Evolutionary conservation across 2,329 filamentous ascomycete genomes (phyloP).

Genomic region (Talaromyces albobiverticillius): DNA sequence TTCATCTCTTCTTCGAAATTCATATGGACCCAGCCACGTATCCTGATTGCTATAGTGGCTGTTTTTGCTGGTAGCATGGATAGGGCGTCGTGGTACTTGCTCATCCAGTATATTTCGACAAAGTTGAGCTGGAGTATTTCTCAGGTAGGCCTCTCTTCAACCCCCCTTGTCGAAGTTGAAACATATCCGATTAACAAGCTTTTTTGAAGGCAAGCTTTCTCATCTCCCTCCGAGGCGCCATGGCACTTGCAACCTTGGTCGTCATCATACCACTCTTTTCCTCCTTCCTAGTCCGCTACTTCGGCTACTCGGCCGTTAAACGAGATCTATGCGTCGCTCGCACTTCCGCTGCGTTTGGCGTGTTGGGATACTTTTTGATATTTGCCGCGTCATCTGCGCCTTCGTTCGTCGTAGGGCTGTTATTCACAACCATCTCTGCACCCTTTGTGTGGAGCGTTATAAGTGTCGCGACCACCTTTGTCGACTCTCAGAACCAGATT

Average conservation of each 20-base stretch:
- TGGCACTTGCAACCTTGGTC: constrained; percentile 21
- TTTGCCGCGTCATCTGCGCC: constrained; percentile 18
- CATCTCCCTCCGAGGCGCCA: constrained; percentile 25
- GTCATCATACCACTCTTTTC: constrained; percentile 23
- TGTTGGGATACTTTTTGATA: constrained; percentile 21
- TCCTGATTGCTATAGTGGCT: constrained; percentile 21
- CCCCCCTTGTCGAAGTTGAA: too few species aligned
- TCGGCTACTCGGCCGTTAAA: constrained; percentile 20
- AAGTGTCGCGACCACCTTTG: constrained; percentile 26
- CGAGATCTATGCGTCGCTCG: constrained; percentile 24
- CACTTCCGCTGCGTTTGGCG: constrained; percentile 18
- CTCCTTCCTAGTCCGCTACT: constrained; percentile 16
- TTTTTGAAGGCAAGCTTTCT: constrained; percentile 30
- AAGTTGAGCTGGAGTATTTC: constrained; percentile 29
- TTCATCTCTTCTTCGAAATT: constrained; percentile 23
- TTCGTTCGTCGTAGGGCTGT: constrained; percentile 21
- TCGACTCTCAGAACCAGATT: constrained; percentile 22
- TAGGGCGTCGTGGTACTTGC: constrained; percentile 21
- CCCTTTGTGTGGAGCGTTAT: constrained; percentile 22
- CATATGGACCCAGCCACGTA: constrained; percentile 22
- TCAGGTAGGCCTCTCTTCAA: constrained; percentile 17
- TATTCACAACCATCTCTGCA: constrained; percentile 25
- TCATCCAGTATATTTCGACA: constrained; percentile 30
- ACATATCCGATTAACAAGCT: too few species aligned
- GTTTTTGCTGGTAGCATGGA: constrained; percentile 24